A percentile compares a stretch with the other conserved stretches of the same genome.
Evolutionary conservation across 2,329 filamentous ascomycete species (phyloP).

Genomic region (Colletotrichum coccodes): DNA sequence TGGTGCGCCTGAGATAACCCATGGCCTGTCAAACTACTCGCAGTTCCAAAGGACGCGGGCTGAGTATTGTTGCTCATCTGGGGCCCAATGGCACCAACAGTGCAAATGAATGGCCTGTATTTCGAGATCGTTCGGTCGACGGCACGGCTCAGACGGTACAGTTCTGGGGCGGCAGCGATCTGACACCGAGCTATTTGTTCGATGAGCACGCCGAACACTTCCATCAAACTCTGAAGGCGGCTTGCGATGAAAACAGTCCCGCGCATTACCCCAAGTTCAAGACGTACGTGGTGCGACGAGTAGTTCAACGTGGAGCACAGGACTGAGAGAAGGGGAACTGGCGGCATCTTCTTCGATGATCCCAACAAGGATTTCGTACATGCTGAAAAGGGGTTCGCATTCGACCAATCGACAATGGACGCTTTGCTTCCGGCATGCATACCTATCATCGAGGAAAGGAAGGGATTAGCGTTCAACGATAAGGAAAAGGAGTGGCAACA

Average conservation of each 20-base stretch:
- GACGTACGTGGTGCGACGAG: conserved; percentile 96
- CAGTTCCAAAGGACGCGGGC: conserved; percentile 26
- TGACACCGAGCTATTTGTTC: conserved; percentile 93
- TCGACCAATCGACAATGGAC: conserved; percentile 83
- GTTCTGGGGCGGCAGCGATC: conserved; percentile 95
- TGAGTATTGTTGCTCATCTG: conserved; percentile 94
- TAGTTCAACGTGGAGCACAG: conserved; percentile 97
- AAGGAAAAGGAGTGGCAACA: conserved; percentile 97
- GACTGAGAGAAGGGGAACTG: conserved; percentile 84
- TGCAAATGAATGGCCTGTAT: conserved; percentile 98
- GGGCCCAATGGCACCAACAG: conserved; percentile 96
- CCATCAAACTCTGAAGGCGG: conserved; percentile 89
- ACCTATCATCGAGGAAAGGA: conserved; percentile 88
- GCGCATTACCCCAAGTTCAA: conserved; percentile 95
- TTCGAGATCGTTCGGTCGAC: conserved; percentile 93
- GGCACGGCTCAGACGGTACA: conserved; percentile 90
- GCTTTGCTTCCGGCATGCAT: conserved; percentile 92
- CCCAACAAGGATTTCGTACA: conserved; percentile 87
- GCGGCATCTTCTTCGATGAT: conserved; percentile 99
- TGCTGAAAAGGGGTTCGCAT: conserved; percentile 87
- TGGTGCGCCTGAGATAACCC: neutral
- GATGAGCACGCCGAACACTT: conserved; percentile 97
- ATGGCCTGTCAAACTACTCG: neutral
- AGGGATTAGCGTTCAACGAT: conserved; percentile 88
- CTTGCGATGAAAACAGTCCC: conserved; percentile 92